These are phyloP conservation scores for Rosa multiflora DNA, from an alignment of 306 rosid genomes.

Conservation along the genomic window DNA sequence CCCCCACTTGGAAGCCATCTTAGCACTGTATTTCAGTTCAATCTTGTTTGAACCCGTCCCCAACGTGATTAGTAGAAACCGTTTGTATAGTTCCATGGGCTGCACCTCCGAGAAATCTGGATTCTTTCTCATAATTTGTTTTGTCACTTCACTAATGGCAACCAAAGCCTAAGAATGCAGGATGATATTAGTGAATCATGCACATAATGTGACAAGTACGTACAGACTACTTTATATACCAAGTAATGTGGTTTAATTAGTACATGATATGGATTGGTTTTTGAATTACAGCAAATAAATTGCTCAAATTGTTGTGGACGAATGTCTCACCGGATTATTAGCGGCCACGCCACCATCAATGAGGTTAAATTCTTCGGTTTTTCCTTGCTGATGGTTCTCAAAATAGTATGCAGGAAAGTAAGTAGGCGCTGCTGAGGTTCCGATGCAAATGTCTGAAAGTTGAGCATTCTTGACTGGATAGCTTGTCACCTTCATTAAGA, in stretches of 20 bases:
- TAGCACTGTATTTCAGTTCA: conserved; percentile 34
- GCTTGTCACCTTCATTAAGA: background rate
- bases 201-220: too few species aligned
- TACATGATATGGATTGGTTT: too few species aligned
- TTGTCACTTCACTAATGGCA: conserved; percentile 49
- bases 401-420: conserved; percentile 31
- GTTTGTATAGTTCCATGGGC: conserved; percentile 23
- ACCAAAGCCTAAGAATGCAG: conserved; percentile 34
- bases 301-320: background rate
- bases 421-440: conserved; percentile 41
- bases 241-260: background rate
- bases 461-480: conserved; percentile 18
- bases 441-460: conserved; percentile 35
- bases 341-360: conserved; percentile 40
- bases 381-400: conserved; percentile 11
- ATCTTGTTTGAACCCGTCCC: conserved; percentile 49
- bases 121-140: conserved; percentile 24
- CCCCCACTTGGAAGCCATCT: conserved; percentile 48
- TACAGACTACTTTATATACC: too few species aligned
- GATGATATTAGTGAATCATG: background rate
- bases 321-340: conserved; percentile 31
- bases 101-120: conserved; percentile 9
- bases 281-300: background rate
- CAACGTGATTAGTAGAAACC: conserved; percentile 42
- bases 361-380: conserved; percentile 25